Evolutionary conservation across 805 yeast genomes (phyloP), one percentile per base, ranked within the genome.

Genomic region (Starmerella geochares): DNA sequence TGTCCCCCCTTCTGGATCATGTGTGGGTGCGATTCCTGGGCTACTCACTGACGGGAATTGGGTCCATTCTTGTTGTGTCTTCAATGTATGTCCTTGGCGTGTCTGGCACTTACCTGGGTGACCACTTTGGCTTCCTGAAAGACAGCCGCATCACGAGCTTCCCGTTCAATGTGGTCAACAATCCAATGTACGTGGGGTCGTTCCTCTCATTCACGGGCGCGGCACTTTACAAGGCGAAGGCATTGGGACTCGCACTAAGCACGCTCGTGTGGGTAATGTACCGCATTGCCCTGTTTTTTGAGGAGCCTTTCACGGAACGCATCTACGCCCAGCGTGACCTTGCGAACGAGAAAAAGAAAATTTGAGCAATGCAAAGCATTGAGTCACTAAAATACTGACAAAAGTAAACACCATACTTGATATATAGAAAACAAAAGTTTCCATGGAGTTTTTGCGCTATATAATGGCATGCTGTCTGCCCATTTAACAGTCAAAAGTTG

Each of bases 161-260:
- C 76, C 98, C 98, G 14, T 92, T 92, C 76, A 88, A 81, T 60
- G 78, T 88, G 50, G 76, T 81, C 56, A 81, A 86, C 62, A 90
- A 92, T 67, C 98, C 98, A 56, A 92, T 92, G 98, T 92, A 92
- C 68, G 82, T 83, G 62, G 98, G 98, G 14, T 84, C 95, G 9
- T 77, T 88, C 20, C 70, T 90, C 57, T 80, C 94, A 47, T 92
- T 92, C 73, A 70, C 92, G 62, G 98, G 96, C 39, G 81, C 94
- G 37, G 90, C 94, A 3, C 72, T 92, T 57, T 83, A 81, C 77
- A 80, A 77, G 64, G 96, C 81, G 27, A 88, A 87, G 65, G 94
- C 96, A 28, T 83, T 95, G 1, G 98, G 98, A 23, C 61, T 92
- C 44, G 68, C 79, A 43, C 78, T 87, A 25, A 71, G 94, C 39